A percentile compares a stretch with the other conserved stretches of the same genome.
Evolutionary conservation across 176 grass and related monocot species (phyloP).

Genomic region (Zea mays): Zm-B73-REFERENCE-NAM-5.0 NC_050104.1:42907501-42908000

Average conservation of each 20-base stretch:
- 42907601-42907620: slow-evolving; percentile 39
- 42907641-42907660: slow-evolving; percentile 37
- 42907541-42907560: slow-evolving; percentile 52
- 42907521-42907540: slow-evolving; percentile 41
- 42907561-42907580: slow-evolving; percentile 43
- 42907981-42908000: slow-evolving; percentile 30
- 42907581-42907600: slow-evolving; percentile 64
- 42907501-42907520: background rate
- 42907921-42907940: background rate
- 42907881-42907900: too few relatives aligned
- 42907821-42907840: too few relatives aligned
- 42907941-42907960: slow-evolving; percentile 17
- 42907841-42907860: too few relatives aligned
- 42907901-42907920: too few relatives aligned
- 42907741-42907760: slow-evolving; percentile 69
- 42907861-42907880: too few relatives aligned
- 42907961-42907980: slow-evolving; percentile 42
- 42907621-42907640: slow-evolving; percentile 56
- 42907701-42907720: slow-evolving; percentile 59
- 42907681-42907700: slow-evolving; percentile 37
- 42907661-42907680: slow-evolving; percentile 50
- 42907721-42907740: slow-evolving; percentile 30
- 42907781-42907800: slow-evolving; percentile 6
- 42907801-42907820: slow-evolving; percentile 21
- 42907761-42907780: slow-evolving; percentile 49